phyloP scores from a whole-genome alignment of 495 filamentous ascomycete genomes.

The Terfezia claveryi region DNA sequence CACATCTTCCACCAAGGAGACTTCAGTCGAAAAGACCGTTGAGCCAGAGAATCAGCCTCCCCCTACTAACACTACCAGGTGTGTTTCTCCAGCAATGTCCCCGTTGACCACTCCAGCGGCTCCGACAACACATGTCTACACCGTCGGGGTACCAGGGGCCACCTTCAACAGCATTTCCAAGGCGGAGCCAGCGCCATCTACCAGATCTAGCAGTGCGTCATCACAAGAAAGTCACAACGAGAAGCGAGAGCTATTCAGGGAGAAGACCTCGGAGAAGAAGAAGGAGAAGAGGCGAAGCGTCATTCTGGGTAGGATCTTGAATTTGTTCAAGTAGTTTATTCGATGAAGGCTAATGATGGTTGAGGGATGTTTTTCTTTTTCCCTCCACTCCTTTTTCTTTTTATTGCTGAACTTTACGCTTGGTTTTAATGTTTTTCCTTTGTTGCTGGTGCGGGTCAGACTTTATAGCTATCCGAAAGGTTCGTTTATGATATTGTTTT shows the following conservation, averaged over 20 bases:
- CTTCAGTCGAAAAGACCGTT: neutral
- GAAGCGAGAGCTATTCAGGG: neutral
- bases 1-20: neutral
- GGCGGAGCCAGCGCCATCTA: neutral
- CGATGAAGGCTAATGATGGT: neutral
- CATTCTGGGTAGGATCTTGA: neutral
- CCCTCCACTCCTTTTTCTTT: too few species aligned
- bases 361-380: neutral
- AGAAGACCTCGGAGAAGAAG: neutral
- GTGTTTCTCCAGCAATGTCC: neutral
- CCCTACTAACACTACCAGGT: too few species aligned
- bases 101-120: neutral
- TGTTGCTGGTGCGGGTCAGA: too few species aligned
- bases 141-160: neutral
- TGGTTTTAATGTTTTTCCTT: too few species aligned
- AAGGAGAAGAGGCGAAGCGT: neutral
- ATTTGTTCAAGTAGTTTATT: neutral
- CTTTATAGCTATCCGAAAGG: too few species aligned
- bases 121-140: neutral
- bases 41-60: neutral
- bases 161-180: neutral
- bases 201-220: neutral
- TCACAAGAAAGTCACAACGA: neutral
- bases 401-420: too few species aligned
- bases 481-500: too few species aligned